phyloP scores from a whole-genome alignment of 371 early-diverging fungal species.

The Conidiobolus coronatus region DNA sequence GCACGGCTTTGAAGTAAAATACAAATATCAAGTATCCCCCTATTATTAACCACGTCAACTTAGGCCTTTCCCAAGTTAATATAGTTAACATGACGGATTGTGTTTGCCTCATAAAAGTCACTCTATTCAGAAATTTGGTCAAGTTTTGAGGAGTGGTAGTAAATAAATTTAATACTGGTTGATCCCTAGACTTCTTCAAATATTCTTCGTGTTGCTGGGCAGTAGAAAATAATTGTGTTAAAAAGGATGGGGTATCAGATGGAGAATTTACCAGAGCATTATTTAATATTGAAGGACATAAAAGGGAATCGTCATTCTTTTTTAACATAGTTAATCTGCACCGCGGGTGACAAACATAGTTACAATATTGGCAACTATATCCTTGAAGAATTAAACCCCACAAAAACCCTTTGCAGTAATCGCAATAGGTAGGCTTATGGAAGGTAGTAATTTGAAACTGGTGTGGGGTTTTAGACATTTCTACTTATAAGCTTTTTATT shows the following conservation, averaged over 20 bases:
- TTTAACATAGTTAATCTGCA: not conserved
- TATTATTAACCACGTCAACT: not conserved
- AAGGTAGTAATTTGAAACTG: constrained; percentile 8
- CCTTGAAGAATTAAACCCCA: constrained; percentile 10
- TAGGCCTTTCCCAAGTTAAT: constrained; percentile 1
- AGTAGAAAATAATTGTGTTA: not conserved
- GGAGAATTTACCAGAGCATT: not conserved
- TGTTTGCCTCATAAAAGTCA: not conserved
- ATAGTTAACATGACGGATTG: not conserved
- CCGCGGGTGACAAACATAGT: not conserved
- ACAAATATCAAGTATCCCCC: not conserved
- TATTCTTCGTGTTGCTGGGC: not conserved
- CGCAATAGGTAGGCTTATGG: constrained; percentile 8
- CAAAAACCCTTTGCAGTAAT: constrained; percentile 7
- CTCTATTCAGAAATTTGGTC: not conserved
- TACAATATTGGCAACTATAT: constrained; percentile 4
- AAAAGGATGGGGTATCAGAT: not conserved
- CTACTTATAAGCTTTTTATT: constrained; percentile 33
- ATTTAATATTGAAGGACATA: not conserved
- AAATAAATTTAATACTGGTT: not conserved
- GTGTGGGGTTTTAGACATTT: constrained; percentile 42
- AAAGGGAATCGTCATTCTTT: not conserved
- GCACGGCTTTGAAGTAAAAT: not conserved
- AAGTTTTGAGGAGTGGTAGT: constrained; percentile 2
- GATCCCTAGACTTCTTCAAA: not conserved